phyloP scores from a whole-genome alignment of 2,329 filamentous ascomycete genomes.

The Ceratocystis ficicola region DNA sequence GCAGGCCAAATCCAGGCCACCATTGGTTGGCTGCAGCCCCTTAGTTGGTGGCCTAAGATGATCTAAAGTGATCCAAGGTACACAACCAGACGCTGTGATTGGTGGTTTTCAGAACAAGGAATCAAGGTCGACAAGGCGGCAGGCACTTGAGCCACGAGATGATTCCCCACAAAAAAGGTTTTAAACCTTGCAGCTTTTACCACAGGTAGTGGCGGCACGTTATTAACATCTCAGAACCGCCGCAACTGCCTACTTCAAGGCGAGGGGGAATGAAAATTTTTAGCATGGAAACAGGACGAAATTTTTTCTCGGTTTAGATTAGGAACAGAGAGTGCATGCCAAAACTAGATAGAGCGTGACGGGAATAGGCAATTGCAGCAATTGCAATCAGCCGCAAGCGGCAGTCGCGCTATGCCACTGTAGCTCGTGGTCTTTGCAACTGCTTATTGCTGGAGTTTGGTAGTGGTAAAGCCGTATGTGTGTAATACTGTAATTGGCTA shows the following conservation, averaged over 20 bases:
- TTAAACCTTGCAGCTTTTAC: background rate
- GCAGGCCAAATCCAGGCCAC: background rate
- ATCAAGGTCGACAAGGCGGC: conserved; percentile 8
- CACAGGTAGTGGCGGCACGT: background rate
- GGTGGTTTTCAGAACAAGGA: background rate
- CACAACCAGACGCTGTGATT: background rate
- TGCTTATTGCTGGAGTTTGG: background rate
- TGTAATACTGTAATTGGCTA: background rate
- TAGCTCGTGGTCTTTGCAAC: background rate
- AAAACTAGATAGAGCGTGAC: background rate
- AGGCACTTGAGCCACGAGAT: conserved; percentile 8
- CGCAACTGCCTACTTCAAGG: background rate
- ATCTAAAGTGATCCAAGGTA: background rate
- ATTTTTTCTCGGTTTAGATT: background rate
- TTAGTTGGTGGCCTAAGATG: background rate
- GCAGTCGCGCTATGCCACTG: background rate
- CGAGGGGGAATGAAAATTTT: background rate
- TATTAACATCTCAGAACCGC: conserved; percentile 2
- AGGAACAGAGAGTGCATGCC: background rate
- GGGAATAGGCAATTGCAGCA: background rate
- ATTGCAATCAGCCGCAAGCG: background rate
- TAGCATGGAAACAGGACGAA: background rate
- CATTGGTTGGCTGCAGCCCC: background rate
- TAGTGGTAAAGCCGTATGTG: background rate
- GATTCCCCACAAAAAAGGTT: conserved; percentile 16